Percentiles rank a stretch among this genome's conserved stretches.
Conservation (phyloP, 1,139 yeast species). For the Hyphopichia khmerensis region DNA sequence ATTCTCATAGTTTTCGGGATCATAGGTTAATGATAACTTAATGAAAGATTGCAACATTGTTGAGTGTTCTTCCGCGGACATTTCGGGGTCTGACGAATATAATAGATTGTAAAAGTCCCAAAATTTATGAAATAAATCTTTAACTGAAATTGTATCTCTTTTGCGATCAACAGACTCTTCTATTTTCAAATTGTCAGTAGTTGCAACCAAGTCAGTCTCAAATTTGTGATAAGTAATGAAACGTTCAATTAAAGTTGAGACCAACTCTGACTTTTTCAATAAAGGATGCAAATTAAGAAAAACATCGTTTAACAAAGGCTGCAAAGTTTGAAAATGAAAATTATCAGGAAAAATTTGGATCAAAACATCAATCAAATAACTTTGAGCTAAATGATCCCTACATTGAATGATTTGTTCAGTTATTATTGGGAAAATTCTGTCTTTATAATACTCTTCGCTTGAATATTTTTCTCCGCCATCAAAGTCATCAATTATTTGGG, state of each 20-base stretch:
- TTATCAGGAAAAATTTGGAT: slow-evolving; percentile 95
- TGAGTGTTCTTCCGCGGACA: slow-evolving; percentile 65
- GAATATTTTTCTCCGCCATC: slow-evolving; percentile 41
- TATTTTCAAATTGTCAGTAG: slow-evolving; percentile 2
- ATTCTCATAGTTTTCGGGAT: slow-evolving; percentile 60
- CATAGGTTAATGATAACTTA: slow-evolving; percentile 63
- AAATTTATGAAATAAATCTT: slow-evolving; percentile 52
- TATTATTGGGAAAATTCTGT: slow-evolving; percentile 70
- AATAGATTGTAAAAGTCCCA: slow-evolving; percentile 63
- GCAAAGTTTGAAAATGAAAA: slow-evolving; percentile 77
- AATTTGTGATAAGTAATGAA: slow-evolving; percentile 57
- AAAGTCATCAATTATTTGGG: slow-evolving; percentile 77
- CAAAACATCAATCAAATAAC: slow-evolving; percentile 81
- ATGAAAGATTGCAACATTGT: slow-evolving; percentile 64
- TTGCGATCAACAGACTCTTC: slow-evolving; percentile 4
- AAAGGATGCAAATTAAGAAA: slow-evolving; percentile 64
- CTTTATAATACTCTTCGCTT: slow-evolving; percentile 51
- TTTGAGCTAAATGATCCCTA: slow-evolving; percentile 88
- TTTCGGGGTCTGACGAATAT: slow-evolving; percentile 56
- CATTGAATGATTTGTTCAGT: slow-evolving; percentile 93
- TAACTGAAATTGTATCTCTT: slow-evolving; percentile 7
- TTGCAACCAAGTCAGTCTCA: slow-evolving; percentile 23
- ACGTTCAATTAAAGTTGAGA: slow-evolving; percentile 71
- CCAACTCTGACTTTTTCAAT: slow-evolving; percentile 64
- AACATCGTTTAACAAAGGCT: slow-evolving; percentile 63